phyloP scores from a whole-genome alignment of 176 grass and related monocot species.

The Eragrostis nindensis region DNA sequence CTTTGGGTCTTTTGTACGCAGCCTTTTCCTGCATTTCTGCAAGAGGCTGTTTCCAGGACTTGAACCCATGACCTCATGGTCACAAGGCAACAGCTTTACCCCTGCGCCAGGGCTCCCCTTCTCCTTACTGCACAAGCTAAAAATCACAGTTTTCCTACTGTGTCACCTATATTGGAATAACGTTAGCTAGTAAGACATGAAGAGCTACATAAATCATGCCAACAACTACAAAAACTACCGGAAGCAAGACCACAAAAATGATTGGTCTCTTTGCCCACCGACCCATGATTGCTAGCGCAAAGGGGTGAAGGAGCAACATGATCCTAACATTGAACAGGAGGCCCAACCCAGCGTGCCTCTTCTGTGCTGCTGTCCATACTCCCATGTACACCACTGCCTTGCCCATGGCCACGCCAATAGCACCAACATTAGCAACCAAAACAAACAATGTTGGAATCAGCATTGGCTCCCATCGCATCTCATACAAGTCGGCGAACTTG shows the following conservation, averaged over 20 bases:
- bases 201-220: constrained; percentile 40
- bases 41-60: no score
- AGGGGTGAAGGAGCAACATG: constrained; percentile 51
- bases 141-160: constrained; percentile 17
- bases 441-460: constrained; percentile 38
- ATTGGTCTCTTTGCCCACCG: constrained; percentile 45
- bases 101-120: no score
- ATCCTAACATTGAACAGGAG: constrained; percentile 54
- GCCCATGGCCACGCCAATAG: constrained; percentile 49
- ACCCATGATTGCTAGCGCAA: constrained; percentile 52
- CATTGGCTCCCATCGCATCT: constrained; percentile 47
- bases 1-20: no score
- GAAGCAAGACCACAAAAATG: constrained; percentile 35
- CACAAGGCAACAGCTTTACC: no score
- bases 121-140: no score
- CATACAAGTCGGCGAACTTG: constrained; percentile 53
- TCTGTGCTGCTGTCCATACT: constrained; percentile 32
- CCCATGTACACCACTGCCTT: constrained; percentile 41
- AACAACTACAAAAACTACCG: constrained; percentile 29
- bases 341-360: constrained; percentile 42
- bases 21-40: no score
- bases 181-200: constrained; percentile 39
- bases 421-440: constrained; percentile 39
- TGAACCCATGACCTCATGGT: no score
- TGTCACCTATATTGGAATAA: constrained; percentile 32